phyloP scores from a whole-genome alignment of 164 flowering plant genomes.

The Magnolia changhungtana region DNA sequence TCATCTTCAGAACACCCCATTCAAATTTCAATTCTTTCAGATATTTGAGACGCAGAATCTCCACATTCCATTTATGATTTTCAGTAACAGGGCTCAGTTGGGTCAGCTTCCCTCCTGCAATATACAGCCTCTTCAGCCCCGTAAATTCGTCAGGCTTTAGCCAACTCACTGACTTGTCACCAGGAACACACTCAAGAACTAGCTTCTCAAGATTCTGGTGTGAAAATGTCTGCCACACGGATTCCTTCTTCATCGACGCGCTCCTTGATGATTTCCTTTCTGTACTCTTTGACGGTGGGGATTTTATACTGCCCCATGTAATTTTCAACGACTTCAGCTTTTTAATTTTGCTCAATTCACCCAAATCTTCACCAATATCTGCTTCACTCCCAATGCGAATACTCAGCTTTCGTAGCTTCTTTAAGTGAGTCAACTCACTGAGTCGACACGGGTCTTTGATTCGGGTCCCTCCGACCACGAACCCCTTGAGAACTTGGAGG shows the following conservation, averaged over 20 bases:
- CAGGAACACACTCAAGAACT: constrained; percentile 32
- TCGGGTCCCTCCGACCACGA: constrained; percentile 19
- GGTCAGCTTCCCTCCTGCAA: constrained; percentile 34
- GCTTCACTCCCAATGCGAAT: constrained; percentile 15
- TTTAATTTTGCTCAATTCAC: too few species aligned
- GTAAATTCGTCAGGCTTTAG: constrained; percentile 5
- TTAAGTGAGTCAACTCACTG: constrained; percentile 18
- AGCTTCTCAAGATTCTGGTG: constrained; percentile 24
- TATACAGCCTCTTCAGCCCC: constrained; percentile 28
- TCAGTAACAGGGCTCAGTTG: not conserved
- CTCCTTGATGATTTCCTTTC: too few species aligned
- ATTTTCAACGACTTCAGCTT: too few species aligned
- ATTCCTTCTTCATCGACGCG: not conserved
- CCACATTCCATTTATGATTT: constrained; percentile 10
- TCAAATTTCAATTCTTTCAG: constrained; percentile 15
- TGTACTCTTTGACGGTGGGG: too few species aligned
- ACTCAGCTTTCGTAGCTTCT: constrained; percentile 29
- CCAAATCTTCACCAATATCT: not conserved
- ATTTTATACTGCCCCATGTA: too few species aligned
- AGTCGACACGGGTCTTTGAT: constrained; percentile 17
- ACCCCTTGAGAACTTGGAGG: constrained; percentile 49
- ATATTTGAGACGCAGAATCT: constrained; percentile 33
- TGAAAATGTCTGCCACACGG: not conserved
- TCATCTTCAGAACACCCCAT: not conserved
- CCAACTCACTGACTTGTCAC: constrained; percentile 19